Evolutionary conservation across 2,329 filamentous ascomycete species (phyloP), one percentile per base, ranked within the genome.

Genomic region (Tolypocladium cylindrosporum): DNA sequence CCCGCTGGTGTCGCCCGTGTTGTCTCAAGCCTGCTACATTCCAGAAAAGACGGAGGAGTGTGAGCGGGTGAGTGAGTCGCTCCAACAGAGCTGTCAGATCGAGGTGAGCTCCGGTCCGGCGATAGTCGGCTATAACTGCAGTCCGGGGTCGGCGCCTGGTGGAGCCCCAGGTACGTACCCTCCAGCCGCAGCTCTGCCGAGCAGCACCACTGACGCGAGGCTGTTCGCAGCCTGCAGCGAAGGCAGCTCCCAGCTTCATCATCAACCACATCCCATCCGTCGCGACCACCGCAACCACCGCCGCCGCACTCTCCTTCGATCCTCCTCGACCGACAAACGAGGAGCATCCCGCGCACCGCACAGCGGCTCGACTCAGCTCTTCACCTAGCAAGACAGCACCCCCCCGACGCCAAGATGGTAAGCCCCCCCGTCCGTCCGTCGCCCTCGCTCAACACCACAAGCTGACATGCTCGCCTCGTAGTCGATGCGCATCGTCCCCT

Each of bases 401-500:
- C 57, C 43, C 43, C 42, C 57, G 54, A 27, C 55, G 66, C 63
- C 74, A 79, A 74, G 60, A 83, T 82, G 79, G 79, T 82, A 75
- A 72, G 73, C 67, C 55, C 39, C 55, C 39, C n/a, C 31, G 53
- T 42, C 40, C 40, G 37, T 56, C 34, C 54, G 43, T 19, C 40
- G 53, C 34, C 11, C 24, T 54, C 45, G 56, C 27, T 24, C 21
- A 2, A 53, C 53, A 51, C 60, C 50, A 56, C 58, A 60, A 40
- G 42, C 64, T 59, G 62, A 61, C 62, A 62, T 56, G 45, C 59
- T 43, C 56, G 55, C 55, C 59, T 60, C 9, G 60, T 73, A 95
- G 90, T 88, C 90, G 69, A 89, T 97, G 82, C 91, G 91, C 77
- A 89, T 99, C 77, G 85, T 90, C 65, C 94, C 94, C 71, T 72